Evolutionary conservation across 192 early-diverging fungal species (phyloP).

Genomic region (Backusella psychrophila): DNA sequence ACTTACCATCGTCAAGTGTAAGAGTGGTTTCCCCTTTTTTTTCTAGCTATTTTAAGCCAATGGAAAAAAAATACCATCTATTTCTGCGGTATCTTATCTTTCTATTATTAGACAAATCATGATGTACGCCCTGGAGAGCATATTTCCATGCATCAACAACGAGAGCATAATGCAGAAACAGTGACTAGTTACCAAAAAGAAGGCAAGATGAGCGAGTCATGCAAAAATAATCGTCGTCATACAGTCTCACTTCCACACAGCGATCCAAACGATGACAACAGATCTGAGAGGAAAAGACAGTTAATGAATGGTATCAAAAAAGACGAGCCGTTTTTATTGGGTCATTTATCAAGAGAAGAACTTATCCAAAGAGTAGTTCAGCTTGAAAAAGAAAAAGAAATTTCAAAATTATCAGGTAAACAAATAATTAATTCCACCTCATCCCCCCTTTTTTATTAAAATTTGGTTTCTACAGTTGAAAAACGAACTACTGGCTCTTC

Average conservation of each 20-base stretch:
- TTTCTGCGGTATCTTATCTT: neutral
- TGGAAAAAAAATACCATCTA: neutral
- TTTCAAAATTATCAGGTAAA: conserved; percentile 1
- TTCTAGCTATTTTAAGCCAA: neutral
- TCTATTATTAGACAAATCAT: neutral
- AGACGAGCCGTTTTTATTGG: neutral
- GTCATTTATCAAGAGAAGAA: conserved; percentile 20
- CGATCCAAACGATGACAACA: neutral
- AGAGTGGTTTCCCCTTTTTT: neutral
- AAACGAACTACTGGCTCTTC: neutral
- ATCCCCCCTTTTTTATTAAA: neutral
- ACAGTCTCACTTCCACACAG: neutral
- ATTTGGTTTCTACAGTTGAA: neutral
- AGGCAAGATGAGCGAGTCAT: neutral
- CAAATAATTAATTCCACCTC: neutral
- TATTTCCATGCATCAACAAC: neutral
- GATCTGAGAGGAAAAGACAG: neutral
- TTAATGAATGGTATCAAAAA: neutral
- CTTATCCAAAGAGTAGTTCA: conserved; percentile 23
- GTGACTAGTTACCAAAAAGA: conserved; percentile 2
- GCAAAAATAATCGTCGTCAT: neutral
- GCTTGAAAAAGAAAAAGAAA: conserved; percentile 23
- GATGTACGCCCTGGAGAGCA: neutral
- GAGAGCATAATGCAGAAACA: neutral
- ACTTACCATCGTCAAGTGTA: neutral